These are phyloP conservation scores for Irpex lacteus DNA, from an alignment of 1,284 basidiomycete genomes.

Conservation along the genomic window DNA sequence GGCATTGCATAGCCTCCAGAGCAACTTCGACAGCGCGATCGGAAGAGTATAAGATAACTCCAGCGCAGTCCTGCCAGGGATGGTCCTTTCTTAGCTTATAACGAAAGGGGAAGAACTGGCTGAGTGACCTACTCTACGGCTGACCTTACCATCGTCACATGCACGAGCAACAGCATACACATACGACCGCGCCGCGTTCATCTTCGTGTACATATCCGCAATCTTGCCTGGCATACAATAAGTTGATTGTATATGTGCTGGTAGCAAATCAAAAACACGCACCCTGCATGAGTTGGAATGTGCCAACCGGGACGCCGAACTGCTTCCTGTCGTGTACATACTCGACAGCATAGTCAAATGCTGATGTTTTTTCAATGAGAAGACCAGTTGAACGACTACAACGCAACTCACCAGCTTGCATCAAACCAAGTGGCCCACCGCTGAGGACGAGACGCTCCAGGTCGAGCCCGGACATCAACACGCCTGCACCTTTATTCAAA, in stretches of 20 bases:
- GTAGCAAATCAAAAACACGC: constrained; percentile 15
- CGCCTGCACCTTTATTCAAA: constrained; percentile 77
- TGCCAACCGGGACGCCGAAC: constrained; percentile 84
- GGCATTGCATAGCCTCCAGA: constrained; percentile 86
- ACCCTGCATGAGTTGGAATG: constrained; percentile 97
- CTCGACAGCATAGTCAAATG: constrained; percentile 85
- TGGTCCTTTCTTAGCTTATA: too few relatives aligned
- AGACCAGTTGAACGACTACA: neutral
- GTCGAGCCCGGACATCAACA: constrained; percentile 94
- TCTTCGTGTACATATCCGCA: constrained; percentile 95
- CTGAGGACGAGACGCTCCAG: constrained; percentile 89
- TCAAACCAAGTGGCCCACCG: constrained; percentile 83
- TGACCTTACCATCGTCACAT: constrained; percentile 81
- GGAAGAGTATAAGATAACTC: constrained; percentile 88
- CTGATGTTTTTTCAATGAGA: constrained; percentile 27
- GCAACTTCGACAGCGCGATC: constrained; percentile 91
- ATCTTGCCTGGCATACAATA: constrained; percentile 53
- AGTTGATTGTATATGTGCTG: neutral
- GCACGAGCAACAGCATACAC: constrained; percentile 92
- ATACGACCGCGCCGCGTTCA: constrained; percentile 86
- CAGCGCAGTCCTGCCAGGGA: constrained; percentile 77
- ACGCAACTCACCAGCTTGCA: constrained; percentile 63
- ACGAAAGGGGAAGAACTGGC: neutral
- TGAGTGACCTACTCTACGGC: constrained; percentile 62
- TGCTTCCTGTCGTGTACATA: constrained; percentile 93